phyloP scores from a whole-genome alignment of 495 filamentous ascomycete genomes.

The Penicillium turbatum region DNA sequence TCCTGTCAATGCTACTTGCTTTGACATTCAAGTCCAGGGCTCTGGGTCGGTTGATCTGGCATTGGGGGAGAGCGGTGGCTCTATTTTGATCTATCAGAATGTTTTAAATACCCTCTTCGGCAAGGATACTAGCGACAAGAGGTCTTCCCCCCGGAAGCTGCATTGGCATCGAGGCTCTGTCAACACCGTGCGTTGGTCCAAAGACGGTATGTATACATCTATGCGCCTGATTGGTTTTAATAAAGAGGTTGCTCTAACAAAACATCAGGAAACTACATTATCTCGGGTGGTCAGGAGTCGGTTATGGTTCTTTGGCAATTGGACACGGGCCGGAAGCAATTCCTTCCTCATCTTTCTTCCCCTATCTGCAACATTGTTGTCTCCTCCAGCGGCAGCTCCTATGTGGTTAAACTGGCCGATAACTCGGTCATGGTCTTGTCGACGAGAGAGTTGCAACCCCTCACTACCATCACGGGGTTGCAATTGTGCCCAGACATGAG shows the following conservation, averaged over 20 bases:
- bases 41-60: slow-evolving; percentile 58
- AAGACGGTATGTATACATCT: slow-evolving; percentile 63
- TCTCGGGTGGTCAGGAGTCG: slow-evolving; percentile 88
- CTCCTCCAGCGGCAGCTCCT: slow-evolving; percentile 72
- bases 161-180: slow-evolving; percentile 93
- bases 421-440: slow-evolving; percentile 87
- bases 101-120: slow-evolving; percentile 53
- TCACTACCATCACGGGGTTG: slow-evolving; percentile 74
- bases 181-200: slow-evolving; percentile 77
- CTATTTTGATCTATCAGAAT: slow-evolving; percentile 74
- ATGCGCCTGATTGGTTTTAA: not conserved
- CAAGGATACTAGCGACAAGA: slow-evolving; percentile 40
- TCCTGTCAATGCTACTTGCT: slow-evolving; percentile 30
- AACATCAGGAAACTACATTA: slow-evolving; percentile 79
- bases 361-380: slow-evolving; percentile 78
- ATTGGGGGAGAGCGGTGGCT: slow-evolving; percentile 68
- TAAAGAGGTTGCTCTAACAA: slow-evolving; percentile 2
- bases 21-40: slow-evolving; percentile 30
- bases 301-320: slow-evolving; percentile 95
- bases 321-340: slow-evolving; percentile 73
- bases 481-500: slow-evolving; percentile 48
- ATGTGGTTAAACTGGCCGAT: slow-evolving; percentile 79
- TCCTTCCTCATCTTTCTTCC: slow-evolving; percentile 81
- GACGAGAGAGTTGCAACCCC: slow-evolving; percentile 78
- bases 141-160: slow-evolving; percentile 42